Base-by-base conservation (phyloP, 306 rosid species). In the Carpinus viminea region DNA sequence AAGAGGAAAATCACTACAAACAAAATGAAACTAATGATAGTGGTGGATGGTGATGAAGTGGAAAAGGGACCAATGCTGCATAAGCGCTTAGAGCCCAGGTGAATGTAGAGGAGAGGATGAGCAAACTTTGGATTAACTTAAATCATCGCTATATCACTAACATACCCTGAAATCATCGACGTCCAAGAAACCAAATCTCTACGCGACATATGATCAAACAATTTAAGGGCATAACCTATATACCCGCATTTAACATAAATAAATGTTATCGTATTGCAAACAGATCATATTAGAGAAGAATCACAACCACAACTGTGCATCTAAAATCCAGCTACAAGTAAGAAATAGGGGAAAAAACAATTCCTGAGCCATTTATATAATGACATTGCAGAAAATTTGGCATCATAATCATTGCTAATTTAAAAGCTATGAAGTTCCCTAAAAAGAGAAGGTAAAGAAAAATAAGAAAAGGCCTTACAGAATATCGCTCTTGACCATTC, bases 101-200 rank as follows among this genome's bases (percentile, higher is more conserved):
- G n/a, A n/a, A n/a, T n/a, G n/a, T n/a, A n/a, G n/a, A n/a, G n/a
- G n/a, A n/a, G n/a, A n/a, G n/a, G n/a, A n/a, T n/a, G n/a, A n/a
- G n/a, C n/a, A n/a, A n/a, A n/a, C n/a, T n/a, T n/a, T n/a, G n/a
- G n/a, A n/a, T n/a, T n/a, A n/a, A n/a, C n/a, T n/a, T n/a, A n/a
- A n/a, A n/a, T n/a, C n/a, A n/a, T n/a, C n/a, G n/a, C n/a, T n/a
- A n/a, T n/a, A n/a, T 50, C 74, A 21, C 65, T 56, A 75, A 78
- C 78, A 86, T 80, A 80, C 5, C 92, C 87, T 13, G 85, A 56
- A 74, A 89, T 87, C 78, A 85, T 75, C 28, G 78, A 80, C 2
- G 91, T 87, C 93, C 90, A 89, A 10, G 91, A 82, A 65, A 87
- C 88, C 80, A 84, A 87, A 66, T 89, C 88, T 76, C 83, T 85